phyloP scores from a whole-genome alignment of 2,329 filamentous ascomycete species.

The Penicillium crustosum region DNA sequence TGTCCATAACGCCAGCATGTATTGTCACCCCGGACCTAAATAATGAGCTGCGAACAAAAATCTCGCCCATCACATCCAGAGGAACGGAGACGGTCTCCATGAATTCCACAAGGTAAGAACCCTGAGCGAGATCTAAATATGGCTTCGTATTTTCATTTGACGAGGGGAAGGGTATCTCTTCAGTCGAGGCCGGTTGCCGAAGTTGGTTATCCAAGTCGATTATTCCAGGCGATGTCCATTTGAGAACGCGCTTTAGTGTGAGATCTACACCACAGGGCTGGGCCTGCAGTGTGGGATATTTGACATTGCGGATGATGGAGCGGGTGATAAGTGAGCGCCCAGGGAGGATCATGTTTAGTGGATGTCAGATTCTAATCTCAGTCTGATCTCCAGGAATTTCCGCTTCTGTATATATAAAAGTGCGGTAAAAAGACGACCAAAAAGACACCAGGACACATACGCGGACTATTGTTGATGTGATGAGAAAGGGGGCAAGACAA shows the following conservation, averaged over 20 bases:
- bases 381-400: not conserved
- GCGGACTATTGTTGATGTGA: not conserved
- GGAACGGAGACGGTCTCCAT: slow-evolving; percentile 45
- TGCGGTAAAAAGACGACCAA: too few relatives aligned
- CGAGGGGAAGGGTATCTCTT: slow-evolving; percentile 14
- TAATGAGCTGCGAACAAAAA: slow-evolving; percentile 43
- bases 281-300: slow-evolving; percentile 20
- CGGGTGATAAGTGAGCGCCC: slow-evolving; percentile 21
- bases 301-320: slow-evolving; percentile 23
- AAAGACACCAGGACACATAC: too few relatives aligned
- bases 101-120: slow-evolving; percentile 38
- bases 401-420: not conserved
- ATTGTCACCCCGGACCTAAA: slow-evolving; percentile 43
- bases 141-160: not conserved
- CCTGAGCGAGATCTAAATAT: slow-evolving; percentile 25
- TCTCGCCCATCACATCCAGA: slow-evolving; percentile 40
- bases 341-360: slow-evolving; percentile 18
- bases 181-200: slow-evolving; percentile 26
- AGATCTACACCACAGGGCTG: slow-evolving; percentile 38
- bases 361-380: not conserved
- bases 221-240: slow-evolving; percentile 31
- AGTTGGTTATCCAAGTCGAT: slow-evolving; percentile 34
- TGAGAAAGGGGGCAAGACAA: not conserved
- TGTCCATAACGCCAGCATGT: slow-evolving; percentile 44
- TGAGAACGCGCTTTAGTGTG: slow-evolving; percentile 25